Evolutionary conservation across 2,329 filamentous ascomycete genomes (phyloP).

Genomic region (Penicillium sp.): DNA sequence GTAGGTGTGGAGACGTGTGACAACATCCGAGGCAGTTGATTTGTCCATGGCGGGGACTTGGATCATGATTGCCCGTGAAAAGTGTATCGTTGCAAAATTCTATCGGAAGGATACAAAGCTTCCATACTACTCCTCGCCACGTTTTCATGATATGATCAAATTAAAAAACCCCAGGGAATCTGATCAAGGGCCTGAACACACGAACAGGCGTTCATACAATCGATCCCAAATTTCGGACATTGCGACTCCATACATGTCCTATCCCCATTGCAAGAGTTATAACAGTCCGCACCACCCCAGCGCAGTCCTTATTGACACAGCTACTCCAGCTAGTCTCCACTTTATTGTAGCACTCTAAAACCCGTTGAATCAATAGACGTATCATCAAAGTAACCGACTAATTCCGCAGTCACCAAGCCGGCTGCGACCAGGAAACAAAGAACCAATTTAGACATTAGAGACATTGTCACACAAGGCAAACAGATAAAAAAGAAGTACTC

Average conservation of each 20-base stretch:
- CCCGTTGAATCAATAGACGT: slow-evolving; percentile 10
- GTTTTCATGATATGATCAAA: too few species aligned
- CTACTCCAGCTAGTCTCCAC: slow-evolving; percentile 5
- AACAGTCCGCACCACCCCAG: slow-evolving; percentile 5
- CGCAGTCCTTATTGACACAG: slow-evolving; percentile 17
- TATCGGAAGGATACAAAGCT: not conserved
- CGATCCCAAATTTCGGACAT: slow-evolving; percentile 9
- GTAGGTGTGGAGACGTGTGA: not conserved
- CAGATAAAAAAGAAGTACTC: not conserved
- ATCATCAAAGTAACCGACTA: slow-evolving; percentile 11
- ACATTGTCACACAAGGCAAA: not conserved
- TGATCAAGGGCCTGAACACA: slow-evolving; percentile 6
- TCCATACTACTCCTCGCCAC: too few species aligned
- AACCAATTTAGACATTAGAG: not conserved
- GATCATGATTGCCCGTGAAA: not conserved
- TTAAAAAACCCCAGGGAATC: slow-evolving; percentile 10
- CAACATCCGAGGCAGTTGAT: not conserved
- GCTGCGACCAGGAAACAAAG: not conserved
- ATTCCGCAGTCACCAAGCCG: not conserved
- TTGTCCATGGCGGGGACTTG: not conserved
- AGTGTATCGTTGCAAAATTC: not conserved
- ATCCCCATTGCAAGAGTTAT: slow-evolving; percentile 9
- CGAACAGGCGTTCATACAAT: slow-evolving; percentile 18
- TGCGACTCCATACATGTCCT: slow-evolving; percentile 6
- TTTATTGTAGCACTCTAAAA: slow-evolving; percentile 11